Base-by-base conservation (phyloP, 1,284 basidiomycete species). In the Ustilago loliicola region DNA sequence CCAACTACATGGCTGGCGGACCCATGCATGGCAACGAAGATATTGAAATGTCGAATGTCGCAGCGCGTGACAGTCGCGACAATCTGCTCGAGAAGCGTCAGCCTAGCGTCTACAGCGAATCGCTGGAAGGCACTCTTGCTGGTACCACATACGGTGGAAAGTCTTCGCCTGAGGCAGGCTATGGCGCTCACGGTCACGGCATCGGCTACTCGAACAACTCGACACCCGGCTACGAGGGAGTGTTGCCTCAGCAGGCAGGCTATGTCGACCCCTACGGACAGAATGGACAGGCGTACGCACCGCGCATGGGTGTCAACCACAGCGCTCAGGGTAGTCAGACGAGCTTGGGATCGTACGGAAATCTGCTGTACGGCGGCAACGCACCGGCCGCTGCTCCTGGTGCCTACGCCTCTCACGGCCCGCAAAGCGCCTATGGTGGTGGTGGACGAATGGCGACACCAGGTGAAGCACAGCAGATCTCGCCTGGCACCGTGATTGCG, bases 41-140 rank as follows among this genome's bases (percentile, higher is more conserved):
- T 34, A 80, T 79, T 36, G 83, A 84, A 55, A 81, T 84, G 80
- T 57, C 69, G 45, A 71, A 76, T 34, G 72, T 80, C 3, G 47
- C 56, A 19, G 72, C 72, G 19, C 68, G 68, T 23, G 81, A 75
- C 53, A 80, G 77, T 58, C 78, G 80, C 19, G 82, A 81, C 61
- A 84, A 84, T 47, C 53, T 84, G 56, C 68, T 84, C 19, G 82
- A 84, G 48, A 81, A 83, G 70, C 66, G 54, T 17, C 56, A 60
- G 34, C 30, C 57, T 50, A 78, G 75, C 61, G 23, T 77, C 59
- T 75, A 78, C 72, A 78, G 58, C 60, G 76, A 78, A 23, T 74
- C 76, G 6, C 29, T 63, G 15, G 75, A 77, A 11, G 76, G 72
- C 25, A 78, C 76, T 11, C 59, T 78, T 36, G 61, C 61, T 15